Evolutionary conservation across 2,329 filamentous ascomycete genomes (phyloP).

Genomic region (Geosmithia flava): DNA sequence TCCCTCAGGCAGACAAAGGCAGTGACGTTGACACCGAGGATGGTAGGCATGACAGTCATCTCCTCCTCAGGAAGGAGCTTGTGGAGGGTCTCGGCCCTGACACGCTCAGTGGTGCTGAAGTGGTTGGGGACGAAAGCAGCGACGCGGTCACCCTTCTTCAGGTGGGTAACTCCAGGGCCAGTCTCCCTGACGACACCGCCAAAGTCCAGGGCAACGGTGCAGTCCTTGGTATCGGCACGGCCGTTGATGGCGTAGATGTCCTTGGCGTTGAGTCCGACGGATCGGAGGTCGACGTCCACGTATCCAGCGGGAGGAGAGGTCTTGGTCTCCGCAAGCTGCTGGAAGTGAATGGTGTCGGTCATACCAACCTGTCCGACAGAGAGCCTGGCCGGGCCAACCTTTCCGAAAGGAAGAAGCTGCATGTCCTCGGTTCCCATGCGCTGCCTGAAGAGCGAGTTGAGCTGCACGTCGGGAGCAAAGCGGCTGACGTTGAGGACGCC

Average conservation of each 20-base stretch:
- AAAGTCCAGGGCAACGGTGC: constrained; percentile 9
- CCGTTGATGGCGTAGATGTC: constrained; percentile 13
- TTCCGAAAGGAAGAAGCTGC: background rate
- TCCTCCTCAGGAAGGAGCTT: constrained; percentile 4
- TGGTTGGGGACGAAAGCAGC: constrained; percentile 10
- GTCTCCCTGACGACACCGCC: constrained; percentile 10
- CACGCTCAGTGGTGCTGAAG: constrained; percentile 8
- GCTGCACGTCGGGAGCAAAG: background rate
- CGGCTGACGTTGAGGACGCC: constrained; percentile 1
- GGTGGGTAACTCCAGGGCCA: constrained; percentile 5
- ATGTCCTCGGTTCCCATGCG: background rate
- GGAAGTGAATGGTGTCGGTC: constrained; percentile 1
- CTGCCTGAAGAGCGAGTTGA: constrained; percentile 1
- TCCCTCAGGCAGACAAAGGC: constrained; percentile 17
- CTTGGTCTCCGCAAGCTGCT: background rate
- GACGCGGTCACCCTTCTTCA: constrained; percentile 13
- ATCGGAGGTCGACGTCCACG: constrained; percentile 15
- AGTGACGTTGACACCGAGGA: constrained; percentile 15
- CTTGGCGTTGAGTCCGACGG: constrained; percentile 8
- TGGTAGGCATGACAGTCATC: constrained; percentile 6
- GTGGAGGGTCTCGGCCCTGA: background rate
- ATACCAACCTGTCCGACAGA: background rate
- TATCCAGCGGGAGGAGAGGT: background rate
- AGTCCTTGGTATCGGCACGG: constrained; percentile 11
- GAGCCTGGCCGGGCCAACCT: background rate